Conservation (phyloP, 345 rosid species). For the Euphorbia peplus region DNA sequence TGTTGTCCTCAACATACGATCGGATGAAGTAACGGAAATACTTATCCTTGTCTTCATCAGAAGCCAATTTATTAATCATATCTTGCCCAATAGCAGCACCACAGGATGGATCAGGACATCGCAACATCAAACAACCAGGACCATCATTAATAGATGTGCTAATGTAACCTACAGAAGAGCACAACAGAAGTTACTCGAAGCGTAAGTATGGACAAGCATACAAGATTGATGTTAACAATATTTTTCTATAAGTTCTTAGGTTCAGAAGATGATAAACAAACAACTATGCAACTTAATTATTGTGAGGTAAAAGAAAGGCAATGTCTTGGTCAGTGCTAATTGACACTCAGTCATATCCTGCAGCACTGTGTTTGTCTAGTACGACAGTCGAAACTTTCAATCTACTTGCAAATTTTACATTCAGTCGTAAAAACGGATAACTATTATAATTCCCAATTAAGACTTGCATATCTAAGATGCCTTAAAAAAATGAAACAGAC, state of each 20-base stretch:
- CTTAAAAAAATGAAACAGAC: constrained; percentile 9
- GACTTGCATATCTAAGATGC: neutral
- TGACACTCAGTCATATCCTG: neutral
- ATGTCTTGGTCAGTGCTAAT: neutral
- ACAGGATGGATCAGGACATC: constrained; percentile 42
- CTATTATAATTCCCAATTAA: neutral
- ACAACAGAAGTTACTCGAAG: neutral
- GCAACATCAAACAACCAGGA: constrained; percentile 41
- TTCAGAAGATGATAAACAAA: neutral
- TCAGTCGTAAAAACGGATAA: neutral
- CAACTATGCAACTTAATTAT: neutral
- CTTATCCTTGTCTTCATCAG: constrained; percentile 29
- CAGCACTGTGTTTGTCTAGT: neutral
- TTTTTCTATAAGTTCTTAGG: neutral
- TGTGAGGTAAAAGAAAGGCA: neutral
- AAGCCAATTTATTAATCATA: constrained; percentile 29
- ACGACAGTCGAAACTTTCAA: neutral
- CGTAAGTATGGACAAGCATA: neutral
- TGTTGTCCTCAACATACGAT: constrained; percentile 39
- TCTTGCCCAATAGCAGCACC: constrained; percentile 35
- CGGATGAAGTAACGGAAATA: constrained; percentile 29
- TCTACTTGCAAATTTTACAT: neutral
- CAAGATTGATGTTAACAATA: neutral
- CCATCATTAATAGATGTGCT: constrained; percentile 39
- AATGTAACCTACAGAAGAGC: constrained; percentile 25